Base-by-base conservation (phyloP, 1,284 basidiomycete genomes). In the Gastroboletus turbinatus region DNA sequence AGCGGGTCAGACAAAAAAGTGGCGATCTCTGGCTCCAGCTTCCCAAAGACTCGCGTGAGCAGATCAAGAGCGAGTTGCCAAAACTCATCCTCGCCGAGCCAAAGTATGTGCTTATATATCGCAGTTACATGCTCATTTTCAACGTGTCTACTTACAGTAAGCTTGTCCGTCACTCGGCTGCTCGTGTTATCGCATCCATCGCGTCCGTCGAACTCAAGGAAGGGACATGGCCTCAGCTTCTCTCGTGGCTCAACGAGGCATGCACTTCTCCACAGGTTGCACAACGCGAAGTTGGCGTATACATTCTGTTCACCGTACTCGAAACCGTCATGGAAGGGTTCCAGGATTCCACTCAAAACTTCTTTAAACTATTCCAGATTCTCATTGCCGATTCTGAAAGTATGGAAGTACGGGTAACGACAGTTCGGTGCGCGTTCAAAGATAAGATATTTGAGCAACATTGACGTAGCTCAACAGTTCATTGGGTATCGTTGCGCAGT, bases 161-260 rank as follows among this genome's bases (percentile, higher is more conserved):
- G 59, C 85, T 94, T 56, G 93, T 95, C 60, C 91, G 93, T 59
- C 92, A 94, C 72, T 88, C 94, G 14, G 85, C 92, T 53, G 92
- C 96, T 29, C 92, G 96, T 53, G 92, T 97, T 58, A 86, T 99
- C 61, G 92, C 96, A 48, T 91, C 94, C 58, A 92, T 99, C 74
- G 97, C 96, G 38, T 83, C 87, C 60, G 84, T 94, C 68, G 97
- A 99, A 73, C 82, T 98, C 57, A 86, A 91, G 27, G 73, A 83
- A 55, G 84, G 87, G 59, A 83, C 86, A 60, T 99, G 97, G 97
- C 83, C 88, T 4, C 82, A 88, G 56, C 88, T 99, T 46, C 83
- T 99, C 35, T 92, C 93, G 5, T 96, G 93, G 80, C 84, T 99
- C 54, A 84, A 91, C 68, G 81, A 88, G 62, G 88, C 93, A 17